phyloP scores from a whole-genome alignment of 129 eudicot species.

The Smallanthus sonchifolius region DNA sequence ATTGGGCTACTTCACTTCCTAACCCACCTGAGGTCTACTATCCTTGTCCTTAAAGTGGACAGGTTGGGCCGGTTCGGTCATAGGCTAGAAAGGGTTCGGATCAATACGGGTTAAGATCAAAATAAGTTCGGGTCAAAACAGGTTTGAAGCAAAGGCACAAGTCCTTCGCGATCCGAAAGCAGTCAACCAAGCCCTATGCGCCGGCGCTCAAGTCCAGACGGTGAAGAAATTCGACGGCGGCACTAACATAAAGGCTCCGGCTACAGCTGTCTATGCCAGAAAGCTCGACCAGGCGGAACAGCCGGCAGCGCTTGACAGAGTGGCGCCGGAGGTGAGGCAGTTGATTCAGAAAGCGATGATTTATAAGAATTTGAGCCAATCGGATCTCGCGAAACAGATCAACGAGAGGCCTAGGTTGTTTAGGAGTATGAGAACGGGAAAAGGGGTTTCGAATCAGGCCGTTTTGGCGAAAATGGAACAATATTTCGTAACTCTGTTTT shows the following conservation, averaged over 20 bases:
- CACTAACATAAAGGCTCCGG: conserved; percentile 45
- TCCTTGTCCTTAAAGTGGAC: no score
- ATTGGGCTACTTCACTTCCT: no score
- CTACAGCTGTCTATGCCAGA: conserved; percentile 49
- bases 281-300: conserved; percentile 67
- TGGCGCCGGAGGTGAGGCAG: conserved; percentile 48
- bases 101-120: no score
- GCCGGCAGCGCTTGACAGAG: conserved; percentile 52
- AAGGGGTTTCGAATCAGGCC: conserved; percentile 54
- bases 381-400: conserved; percentile 57
- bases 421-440: conserved; percentile 74
- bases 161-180: conserved; percentile 52
- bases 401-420: conserved; percentile 67
- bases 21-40: no score
- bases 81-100: no score
- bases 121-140: no score
- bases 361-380: conserved; percentile 61
- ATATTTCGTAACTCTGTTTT: no score
- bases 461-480: conserved; percentile 63
- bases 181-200: conserved; percentile 53
- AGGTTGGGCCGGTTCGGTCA: no score
- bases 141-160: conserved; percentile 5
- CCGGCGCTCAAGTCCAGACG: conserved; percentile 56
- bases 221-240: conserved; percentile 66
- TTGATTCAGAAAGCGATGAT: conserved; percentile 67